A percentile compares a stretch with the other conserved stretches of the same genome.
Conservation (phyloP, 768 basidiomycete species). For the Lentinula aciculospora region DNA sequence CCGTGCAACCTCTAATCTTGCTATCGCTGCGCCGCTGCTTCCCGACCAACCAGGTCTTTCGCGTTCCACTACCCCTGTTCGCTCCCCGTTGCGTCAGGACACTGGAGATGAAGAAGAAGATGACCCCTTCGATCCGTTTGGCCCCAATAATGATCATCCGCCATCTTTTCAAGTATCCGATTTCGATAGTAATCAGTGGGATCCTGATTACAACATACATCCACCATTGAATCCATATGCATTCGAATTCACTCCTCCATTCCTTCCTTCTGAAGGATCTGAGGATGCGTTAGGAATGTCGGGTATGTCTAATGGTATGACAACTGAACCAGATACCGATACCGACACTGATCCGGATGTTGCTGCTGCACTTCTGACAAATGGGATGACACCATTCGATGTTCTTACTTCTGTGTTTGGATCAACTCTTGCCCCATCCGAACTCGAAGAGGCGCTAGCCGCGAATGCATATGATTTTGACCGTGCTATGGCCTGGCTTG, state of each 20-base stretch:
- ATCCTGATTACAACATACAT: constrained; percentile 40
- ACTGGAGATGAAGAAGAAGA: constrained; percentile 64
- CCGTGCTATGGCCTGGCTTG: constrained; percentile 88
- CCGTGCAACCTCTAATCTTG: constrained; percentile 76
- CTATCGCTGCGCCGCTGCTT: constrained; percentile 85
- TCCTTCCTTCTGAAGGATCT: not conserved
- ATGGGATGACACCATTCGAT: constrained; percentile 97
- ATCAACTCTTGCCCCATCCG: constrained; percentile 80
- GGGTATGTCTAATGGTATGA: constrained; percentile 16
- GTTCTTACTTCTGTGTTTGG: constrained; percentile 93
- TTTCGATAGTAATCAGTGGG: constrained; percentile 48
- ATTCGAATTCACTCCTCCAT: constrained; percentile 12
- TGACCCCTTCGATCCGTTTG: constrained; percentile 81
- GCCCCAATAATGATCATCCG: constrained; percentile 37
- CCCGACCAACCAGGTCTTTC: constrained; percentile 53
- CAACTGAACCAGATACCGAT: constrained; percentile 18
- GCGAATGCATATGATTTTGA: constrained; percentile 94
- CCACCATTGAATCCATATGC: constrained; percentile 16
- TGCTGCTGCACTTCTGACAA: constrained; percentile 62
- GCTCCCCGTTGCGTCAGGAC: constrained; percentile 56
- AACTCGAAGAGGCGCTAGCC: constrained; percentile 89
- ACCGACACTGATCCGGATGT: constrained; percentile 30
- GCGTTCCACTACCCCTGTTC: constrained; percentile 61
- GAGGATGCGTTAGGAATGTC: constrained; percentile 1
- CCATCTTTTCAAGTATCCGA: constrained; percentile 62